These are phyloP conservation scores for Petrea volubilis DNA, from an alignment of 257 asterid genomes.

Conservation along the genomic window DNA sequence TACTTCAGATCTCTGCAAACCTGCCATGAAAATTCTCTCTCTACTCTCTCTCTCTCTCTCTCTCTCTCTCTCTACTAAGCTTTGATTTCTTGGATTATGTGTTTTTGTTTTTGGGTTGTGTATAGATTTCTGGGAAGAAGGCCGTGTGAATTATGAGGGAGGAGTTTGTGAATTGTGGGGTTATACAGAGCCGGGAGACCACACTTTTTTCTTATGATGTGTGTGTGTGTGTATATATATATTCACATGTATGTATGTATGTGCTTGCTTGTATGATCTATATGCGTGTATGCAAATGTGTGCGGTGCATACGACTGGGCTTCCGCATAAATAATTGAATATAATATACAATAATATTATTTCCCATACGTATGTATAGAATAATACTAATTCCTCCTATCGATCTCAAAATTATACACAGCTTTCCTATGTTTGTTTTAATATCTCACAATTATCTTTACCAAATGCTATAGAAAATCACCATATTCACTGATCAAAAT, in stretches of 20 bases:
- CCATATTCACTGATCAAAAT: too few species aligned
- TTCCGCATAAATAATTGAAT: too few species aligned
- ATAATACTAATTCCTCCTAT: too few species aligned
- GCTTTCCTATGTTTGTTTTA: too few species aligned
- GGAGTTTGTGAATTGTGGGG: neutral
- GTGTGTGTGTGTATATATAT: neutral
- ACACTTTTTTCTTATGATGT: neutral
- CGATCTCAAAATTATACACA: too few species aligned
- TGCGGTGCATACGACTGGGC: neutral
- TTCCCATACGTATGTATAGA: too few species aligned
- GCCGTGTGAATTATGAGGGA: conserved; percentile 4
- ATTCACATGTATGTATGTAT: neutral
- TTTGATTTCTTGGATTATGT: neutral
- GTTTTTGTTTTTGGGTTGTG: too few species aligned
- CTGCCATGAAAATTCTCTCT: conserved; percentile 33
- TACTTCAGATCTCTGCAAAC: conserved; percentile 54
- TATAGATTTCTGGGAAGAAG: neutral
- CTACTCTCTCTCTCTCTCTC: neutral
- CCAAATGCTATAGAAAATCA: too few species aligned
- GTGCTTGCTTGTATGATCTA: neutral
- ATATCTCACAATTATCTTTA: too few species aligned
- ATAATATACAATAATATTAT: too few species aligned
- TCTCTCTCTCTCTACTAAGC: neutral
- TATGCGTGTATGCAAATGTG: neutral
- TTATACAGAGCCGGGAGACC: neutral